A percentile compares a stretch with the other conserved stretches of the same genome.
Conservation (phyloP, 371 early-diverging fungal species). For the Syncephalis plumigaleata region DNA sequence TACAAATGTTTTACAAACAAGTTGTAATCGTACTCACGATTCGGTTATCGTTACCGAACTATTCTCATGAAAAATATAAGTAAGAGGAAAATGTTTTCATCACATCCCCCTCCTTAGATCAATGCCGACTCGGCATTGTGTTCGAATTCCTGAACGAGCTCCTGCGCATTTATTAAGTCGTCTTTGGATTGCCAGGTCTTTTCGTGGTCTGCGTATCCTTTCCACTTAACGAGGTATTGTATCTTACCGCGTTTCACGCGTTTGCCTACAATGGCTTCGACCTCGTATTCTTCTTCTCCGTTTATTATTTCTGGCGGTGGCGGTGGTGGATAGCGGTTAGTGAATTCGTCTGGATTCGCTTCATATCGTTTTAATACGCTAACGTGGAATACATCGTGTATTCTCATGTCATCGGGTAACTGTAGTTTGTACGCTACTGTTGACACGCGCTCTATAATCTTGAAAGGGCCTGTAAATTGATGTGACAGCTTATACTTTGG, state of each 20-base stretch:
- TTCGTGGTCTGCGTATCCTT: constrained; percentile 3
- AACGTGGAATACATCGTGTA: constrained; percentile 2
- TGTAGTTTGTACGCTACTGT: constrained; percentile 3
- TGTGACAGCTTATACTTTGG: not conserved
- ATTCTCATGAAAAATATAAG: too few relatives aligned
- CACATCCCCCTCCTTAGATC: too few relatives aligned
- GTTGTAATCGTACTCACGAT: too few relatives aligned
- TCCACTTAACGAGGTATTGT: constrained; percentile 3
- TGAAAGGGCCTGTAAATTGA: constrained; percentile 1
- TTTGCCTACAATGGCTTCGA: not conserved
- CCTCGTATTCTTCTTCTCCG: not conserved
- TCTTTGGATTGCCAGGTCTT: not conserved
- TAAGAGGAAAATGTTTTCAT: too few relatives aligned
- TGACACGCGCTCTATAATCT: constrained; percentile 1
- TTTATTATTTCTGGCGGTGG: not conserved
- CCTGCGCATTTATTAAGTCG: not conserved
- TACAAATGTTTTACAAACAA: too few relatives aligned
- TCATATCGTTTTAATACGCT: not conserved
- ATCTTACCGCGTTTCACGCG: not conserved
- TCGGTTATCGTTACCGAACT: too few relatives aligned
- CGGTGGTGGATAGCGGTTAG: not conserved
- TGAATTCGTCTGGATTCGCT: not conserved
- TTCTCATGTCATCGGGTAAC: not conserved
- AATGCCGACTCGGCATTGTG: too few relatives aligned
- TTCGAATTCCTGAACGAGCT: not conserved